Evolutionary conservation across 345 rosid species (phyloP), one percentile per base, ranked within the genome.

Genomic region (Citrus mangshanensis): DNA sequence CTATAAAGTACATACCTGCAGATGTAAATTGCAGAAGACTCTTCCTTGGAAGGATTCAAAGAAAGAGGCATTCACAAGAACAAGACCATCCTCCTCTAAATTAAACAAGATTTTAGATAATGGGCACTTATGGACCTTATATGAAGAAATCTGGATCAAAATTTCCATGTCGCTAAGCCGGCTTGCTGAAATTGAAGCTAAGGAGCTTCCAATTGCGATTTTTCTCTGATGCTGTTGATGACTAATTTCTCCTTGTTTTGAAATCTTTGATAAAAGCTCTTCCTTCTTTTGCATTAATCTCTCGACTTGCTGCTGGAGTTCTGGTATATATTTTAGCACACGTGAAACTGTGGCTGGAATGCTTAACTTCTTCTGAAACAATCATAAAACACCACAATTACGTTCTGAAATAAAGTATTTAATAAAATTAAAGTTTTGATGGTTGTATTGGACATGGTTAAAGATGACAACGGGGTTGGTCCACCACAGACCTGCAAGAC

Each of bases 11-110:
- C 14, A 32, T 78, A 91, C 97, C 93, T 90, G 84, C 67, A 93
- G 76, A 70, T 87, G 94, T 10, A 92, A 77, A 72, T 78, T 89
- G 74, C 84, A 84, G 83, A 93, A 89, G 69, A 86, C 76, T 75
- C 80, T 86, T 74, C 83, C 89, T 16, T 79, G 86, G 40, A 72
- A 87, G 66, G 91, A 89, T 70, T 88, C 82, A 10, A 91, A 89
- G 49, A 91, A 91, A 74, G 93, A 92, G 72, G 88, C 81, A 40
- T 85, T 89, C 10, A 88, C 35, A 7, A 88, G 81, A 64, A 63
- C 28, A 67, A 89, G 75, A 0, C 91, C 94, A 24, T 84, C 83
- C 60, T 81, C 82, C 77, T 90, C 88, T 59, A 93, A 73, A 49
- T 68, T 74, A 62, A 71, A 73, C 88, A 93, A 64, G 49, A 88